phyloP scores from a whole-genome alignment of 495 filamentous ascomycete species.

The Aspergillus wentii region DNA sequence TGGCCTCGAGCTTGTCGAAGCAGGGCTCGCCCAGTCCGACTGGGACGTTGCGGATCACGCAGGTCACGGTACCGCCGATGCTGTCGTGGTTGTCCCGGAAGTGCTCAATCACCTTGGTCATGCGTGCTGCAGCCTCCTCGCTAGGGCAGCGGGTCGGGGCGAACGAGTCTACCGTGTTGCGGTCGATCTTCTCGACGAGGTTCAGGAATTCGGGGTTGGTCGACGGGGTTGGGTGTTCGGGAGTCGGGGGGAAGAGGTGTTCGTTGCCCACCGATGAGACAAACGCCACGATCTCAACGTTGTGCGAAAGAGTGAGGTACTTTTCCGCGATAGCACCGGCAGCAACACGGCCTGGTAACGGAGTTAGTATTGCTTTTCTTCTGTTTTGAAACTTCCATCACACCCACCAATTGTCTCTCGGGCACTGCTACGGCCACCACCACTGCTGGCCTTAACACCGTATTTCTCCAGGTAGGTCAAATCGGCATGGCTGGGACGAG shows the following conservation, averaged over 20 bases:
- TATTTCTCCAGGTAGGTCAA: slow-evolving; percentile 98
- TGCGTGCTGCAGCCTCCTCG: slow-evolving; percentile 54
- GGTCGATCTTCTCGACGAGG: slow-evolving; percentile 68
- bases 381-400: slow-evolving; percentile 1
- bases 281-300: slow-evolving; percentile 88
- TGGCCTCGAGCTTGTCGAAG: slow-evolving; percentile 95
- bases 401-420: slow-evolving; percentile 83
- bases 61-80: slow-evolving; percentile 94
- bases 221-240: slow-evolving; percentile 63
- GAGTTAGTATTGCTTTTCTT: slow-evolving; percentile 14
- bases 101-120: slow-evolving; percentile 75
- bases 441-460: slow-evolving; percentile 88
- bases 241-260: slow-evolving; percentile 78
- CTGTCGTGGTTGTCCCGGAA: slow-evolving; percentile 79
- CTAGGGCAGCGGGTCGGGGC: slow-evolving; percentile 85
- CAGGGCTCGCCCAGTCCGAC: slow-evolving; percentile 87
- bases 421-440: slow-evolving; percentile 87
- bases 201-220: slow-evolving; percentile 83
- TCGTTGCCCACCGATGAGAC: slow-evolving; percentile 79
- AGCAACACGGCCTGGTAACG: slow-evolving; percentile 64
- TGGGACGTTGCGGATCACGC: slow-evolving; percentile 88
- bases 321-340: slow-evolving; percentile 96
- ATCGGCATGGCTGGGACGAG: slow-evolving; percentile 90
- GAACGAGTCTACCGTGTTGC: slow-evolving; percentile 75
- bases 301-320: slow-evolving; percentile 74